Evolutionary conservation across 306 rosid genomes (phyloP).

Genomic region (Elaeagnus macrophylla): DNA sequence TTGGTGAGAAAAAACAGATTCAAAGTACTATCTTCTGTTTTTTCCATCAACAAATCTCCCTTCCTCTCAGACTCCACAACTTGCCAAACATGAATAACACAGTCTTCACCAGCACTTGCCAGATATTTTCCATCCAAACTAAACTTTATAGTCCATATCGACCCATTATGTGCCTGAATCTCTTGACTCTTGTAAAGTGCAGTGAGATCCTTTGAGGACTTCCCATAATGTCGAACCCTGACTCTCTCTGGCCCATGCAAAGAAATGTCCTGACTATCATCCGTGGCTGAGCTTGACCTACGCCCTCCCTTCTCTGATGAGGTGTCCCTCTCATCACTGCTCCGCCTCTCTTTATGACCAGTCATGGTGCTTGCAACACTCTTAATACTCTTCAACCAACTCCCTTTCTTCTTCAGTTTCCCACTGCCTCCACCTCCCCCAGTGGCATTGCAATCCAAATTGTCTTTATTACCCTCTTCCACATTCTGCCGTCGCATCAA

Average conservation of each 20-base stretch:
- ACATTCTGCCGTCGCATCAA: slow-evolving; percentile 81
- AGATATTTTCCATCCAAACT: slow-evolving; percentile 94
- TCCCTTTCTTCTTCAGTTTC: slow-evolving; percentile 71
- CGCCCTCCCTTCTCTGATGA: slow-evolving; percentile 89
- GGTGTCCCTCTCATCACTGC: slow-evolving; percentile 85
- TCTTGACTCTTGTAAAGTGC: slow-evolving; percentile 83
- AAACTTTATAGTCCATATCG: slow-evolving; percentile 89
- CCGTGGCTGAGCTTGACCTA: slow-evolving; percentile 93
- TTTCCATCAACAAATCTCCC: slow-evolving; percentile 69
- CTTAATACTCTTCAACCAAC: slow-evolving; percentile 78
- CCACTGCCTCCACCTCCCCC: slow-evolving; percentile 27
- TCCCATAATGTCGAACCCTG: slow-evolving; percentile 79
- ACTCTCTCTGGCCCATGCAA: slow-evolving; percentile 91
- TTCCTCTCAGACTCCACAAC: slow-evolving; percentile 82
- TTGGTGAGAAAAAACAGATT: slow-evolving; percentile 52
- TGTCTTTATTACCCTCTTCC: slow-evolving; percentile 40
- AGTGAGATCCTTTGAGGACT: slow-evolving; percentile 62
- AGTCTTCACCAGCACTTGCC: slow-evolving; percentile 97
- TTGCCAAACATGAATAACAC: slow-evolving; percentile 89
- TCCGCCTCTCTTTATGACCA: slow-evolving; percentile 65
- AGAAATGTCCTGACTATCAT: slow-evolving; percentile 80
- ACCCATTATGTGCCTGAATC: slow-evolving; percentile 87
- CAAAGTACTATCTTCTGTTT: slow-evolving; percentile 47
- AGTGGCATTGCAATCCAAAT: slow-evolving; percentile 27
- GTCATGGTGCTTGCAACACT: slow-evolving; percentile 57